These are phyloP conservation scores for Paecilomyces sp. DNA, from an alignment of 2,329 filamentous ascomycete species.

Conservation along the genomic window DNA sequence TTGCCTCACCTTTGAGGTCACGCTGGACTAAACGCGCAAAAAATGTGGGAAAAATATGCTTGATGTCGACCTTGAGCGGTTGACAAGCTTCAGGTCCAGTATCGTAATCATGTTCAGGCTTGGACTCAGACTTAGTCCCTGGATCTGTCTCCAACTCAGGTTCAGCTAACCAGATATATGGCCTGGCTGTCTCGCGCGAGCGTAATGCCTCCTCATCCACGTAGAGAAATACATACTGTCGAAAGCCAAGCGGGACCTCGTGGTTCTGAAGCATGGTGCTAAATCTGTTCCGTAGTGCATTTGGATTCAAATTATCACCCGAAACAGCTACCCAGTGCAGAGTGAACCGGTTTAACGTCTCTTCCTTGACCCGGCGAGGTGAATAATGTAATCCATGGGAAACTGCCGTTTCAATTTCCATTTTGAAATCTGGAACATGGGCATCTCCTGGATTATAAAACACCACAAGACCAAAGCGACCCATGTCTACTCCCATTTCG, in stretches of 20 bases:
- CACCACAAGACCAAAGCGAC: conserved; percentile 7
- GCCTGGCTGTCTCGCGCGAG: conserved; percentile 4
- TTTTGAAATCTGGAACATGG: not conserved
- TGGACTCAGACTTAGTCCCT: not conserved
- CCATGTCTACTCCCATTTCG: not conserved
- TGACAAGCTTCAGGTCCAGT: not conserved
- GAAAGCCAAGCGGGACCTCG: not conserved
- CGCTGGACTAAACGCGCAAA: conserved; percentile 11
- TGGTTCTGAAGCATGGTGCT: not conserved
- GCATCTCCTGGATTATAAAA: not conserved
- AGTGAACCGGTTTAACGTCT: conserved; percentile 4
- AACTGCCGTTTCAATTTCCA: conserved; percentile 7
- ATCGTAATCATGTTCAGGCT: not conserved
- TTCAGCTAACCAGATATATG: conserved; percentile 9
- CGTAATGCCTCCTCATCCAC: conserved; percentile 6
- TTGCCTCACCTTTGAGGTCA: conserved; percentile 10
- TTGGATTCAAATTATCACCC: not conserved
- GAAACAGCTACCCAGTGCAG: not conserved
- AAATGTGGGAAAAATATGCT: conserved; percentile 11
- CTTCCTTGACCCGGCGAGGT: conserved; percentile 3
- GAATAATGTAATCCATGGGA: conserved; percentile 6
- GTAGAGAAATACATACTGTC: conserved; percentile 6
- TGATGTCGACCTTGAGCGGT: conserved; percentile 11
- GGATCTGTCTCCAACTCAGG: conserved; percentile 1
- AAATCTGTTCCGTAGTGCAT: not conserved